Base-by-base conservation (phyloP, 1,284 basidiomycete genomes). In the Ceratorhiza oryzae-sativae region DNA sequence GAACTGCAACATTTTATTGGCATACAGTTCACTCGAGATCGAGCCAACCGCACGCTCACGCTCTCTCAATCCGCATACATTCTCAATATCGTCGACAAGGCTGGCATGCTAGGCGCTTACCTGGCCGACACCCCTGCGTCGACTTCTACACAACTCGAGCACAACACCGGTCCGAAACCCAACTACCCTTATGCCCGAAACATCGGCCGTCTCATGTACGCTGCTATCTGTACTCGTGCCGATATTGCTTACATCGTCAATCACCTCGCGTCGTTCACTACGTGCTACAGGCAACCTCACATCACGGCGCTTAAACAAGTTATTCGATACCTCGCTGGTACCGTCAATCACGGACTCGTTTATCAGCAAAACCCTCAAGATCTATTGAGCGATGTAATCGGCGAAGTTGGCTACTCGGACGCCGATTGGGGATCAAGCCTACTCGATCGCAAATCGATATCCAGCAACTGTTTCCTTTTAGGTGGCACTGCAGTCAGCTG, bases 211-310 rank as follows among this genome's bases (percentile, higher is more conserved):
- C 42, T 62, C n/a, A 20, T 62, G 6, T 62, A 45, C 12, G 5
- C 30, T 30, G 42, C 60, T 13, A 15, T 41, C 2, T 23, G 41
- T 15, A 46, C 42, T 27, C 23, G 42, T 25, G 41, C 41, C 5
- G 27, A 62, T 10, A 82, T 86, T 39, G 58, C 81, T 0, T 82
- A 78, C 71, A 78, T 83, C 0, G 79, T 85, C 8, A 75, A 77
- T 32, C 72, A 78, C 15, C 77, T 86, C 0, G 75, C 77, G 0
- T 79, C 79, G 70, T 84, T 79, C 76, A 75, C 79, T 0, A 75
- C 80, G 30, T 79, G 80, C 71, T 80, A 80, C 62, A 77, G 78
- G 5, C 67, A 41, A 12, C 58, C 61, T 4, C 81, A 83, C 70
- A 82, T 80, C 79, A 72, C 67, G 25, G 79, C 78, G 6, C 67